Conservation (phyloP, 805 yeast genomes). For the Ascoidea tarda region DNA sequence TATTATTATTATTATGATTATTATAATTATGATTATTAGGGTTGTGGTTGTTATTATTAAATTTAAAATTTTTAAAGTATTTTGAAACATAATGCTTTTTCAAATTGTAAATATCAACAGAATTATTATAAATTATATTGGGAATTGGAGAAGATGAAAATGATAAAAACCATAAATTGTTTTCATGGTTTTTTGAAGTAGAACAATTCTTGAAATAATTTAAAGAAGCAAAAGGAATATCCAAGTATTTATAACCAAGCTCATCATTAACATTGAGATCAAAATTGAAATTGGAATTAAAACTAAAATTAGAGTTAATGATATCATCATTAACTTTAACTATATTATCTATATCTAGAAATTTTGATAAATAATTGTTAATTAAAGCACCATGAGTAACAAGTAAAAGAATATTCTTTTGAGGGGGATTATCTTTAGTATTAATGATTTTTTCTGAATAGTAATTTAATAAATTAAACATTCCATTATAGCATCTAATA, state of each 20-base stretch:
- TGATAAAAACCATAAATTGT: no score
- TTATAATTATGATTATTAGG: no score
- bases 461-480: conserved; percentile 1
- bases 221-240: not conserved
- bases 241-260: not conserved
- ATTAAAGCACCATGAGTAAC: conserved; percentile 6
- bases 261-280: not conserved
- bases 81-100: no score
- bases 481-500: conserved; percentile 3
- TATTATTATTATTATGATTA: no score
- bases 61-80: no score
- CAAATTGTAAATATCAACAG: no score
- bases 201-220: not conserved
- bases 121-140: no score
- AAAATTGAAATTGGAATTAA: no score
- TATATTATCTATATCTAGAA: no score
- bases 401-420: not conserved
- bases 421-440: not conserved
- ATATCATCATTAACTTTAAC: not conserved
- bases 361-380: conserved; percentile 6
- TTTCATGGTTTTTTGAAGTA: no score
- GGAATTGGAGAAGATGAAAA: no score
- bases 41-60: no score
- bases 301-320: not conserved
- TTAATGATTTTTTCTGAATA: not conserved